A percentile compares a stretch with the other conserved stretches of the same genome.
Conservation (phyloP, 345 rosid species). For the Barbarea vulgaris region DNA sequence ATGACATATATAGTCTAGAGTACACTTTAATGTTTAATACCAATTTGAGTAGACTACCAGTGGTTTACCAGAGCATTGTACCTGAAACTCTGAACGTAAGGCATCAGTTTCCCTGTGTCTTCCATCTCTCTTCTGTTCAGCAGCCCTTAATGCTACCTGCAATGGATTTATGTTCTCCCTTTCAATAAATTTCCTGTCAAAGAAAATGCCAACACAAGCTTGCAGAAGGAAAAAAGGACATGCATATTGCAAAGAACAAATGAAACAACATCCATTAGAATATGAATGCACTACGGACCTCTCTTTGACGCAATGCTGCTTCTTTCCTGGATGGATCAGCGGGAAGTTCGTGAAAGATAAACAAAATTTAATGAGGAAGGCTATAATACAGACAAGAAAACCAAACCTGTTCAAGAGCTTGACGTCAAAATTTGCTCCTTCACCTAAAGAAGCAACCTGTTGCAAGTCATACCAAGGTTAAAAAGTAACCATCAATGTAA, state of each 20-base stretch:
- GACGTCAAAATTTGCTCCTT: constrained; percentile 88
- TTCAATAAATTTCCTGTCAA: constrained; percentile 9
- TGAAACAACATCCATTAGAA: not conserved
- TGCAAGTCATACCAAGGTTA: constrained; percentile 23
- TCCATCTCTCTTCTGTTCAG: constrained; percentile 72
- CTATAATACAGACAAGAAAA: constrained; percentile 17
- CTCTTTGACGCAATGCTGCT: constrained; percentile 87
- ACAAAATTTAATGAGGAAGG: constrained; percentile 23
- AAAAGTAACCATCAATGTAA: constrained; percentile 20
- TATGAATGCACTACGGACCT: constrained; percentile 50
- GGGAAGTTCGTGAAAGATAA: not conserved
- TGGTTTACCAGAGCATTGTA: constrained; percentile 37
- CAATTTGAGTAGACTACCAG: not conserved
- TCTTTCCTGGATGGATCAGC: constrained; percentile 64
- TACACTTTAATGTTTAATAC: not conserved
- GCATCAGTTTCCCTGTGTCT: constrained; percentile 69
- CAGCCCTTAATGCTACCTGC: constrained; percentile 90
- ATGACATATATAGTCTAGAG: constrained; percentile 1
- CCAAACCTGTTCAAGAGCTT: constrained; percentile 79
- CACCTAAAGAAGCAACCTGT: constrained; percentile 93
- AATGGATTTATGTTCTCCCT: constrained; percentile 15
- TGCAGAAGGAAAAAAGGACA: not conserved
- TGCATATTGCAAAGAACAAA: constrained; percentile 1
- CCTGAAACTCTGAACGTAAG: constrained; percentile 77
- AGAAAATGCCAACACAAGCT: not conserved